Base-by-base conservation (phyloP, 2,329 filamentous ascomycete species). In the Pseudohalonectria lignicola region DNA sequence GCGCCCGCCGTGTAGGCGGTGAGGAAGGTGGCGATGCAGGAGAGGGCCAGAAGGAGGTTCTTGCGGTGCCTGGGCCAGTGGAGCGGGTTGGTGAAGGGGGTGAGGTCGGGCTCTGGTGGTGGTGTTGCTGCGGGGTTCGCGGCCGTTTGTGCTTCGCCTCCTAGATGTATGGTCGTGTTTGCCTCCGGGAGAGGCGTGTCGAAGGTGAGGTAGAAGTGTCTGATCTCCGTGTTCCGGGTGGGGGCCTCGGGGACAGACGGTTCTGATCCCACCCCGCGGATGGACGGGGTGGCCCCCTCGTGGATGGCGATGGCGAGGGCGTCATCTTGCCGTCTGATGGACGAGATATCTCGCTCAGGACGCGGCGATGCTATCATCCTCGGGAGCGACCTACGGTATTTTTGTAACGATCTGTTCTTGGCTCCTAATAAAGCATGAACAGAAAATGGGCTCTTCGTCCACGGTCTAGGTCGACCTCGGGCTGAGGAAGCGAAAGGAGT, bases 1-100 rank as follows among this genome's bases (percentile, higher is more conserved):
- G 85, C 74, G 3, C 87, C 87, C 0, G 87, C 83, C 0, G 82
- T 74, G 55, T 88, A 93, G 6, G 86, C 86, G 0, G 86, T 85
- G 36, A 88, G 60, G 16, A 76, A 70, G 0, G 86, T 93, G 2
- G 84, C 85, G 6, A 77, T 57, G 53, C 83, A 93, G 8, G 82
- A 85, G 11, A 94, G 67, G 50, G 69, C 72, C 8, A 90, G 75
- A 48, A 84, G 76, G 42, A 83, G 56, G 18, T 66, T 69, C 55
- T 95, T 95, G 42, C 78, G 76, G 33, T 63, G 64, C 39, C 62
- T 53, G 0, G 82, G 74, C 86, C 87, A 94, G 9, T 70, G 64
- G 45, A 86, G 79, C 0, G 88, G 88, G 9, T 83, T 79, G 1
- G 57, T 63, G 49, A 77, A 93, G 41, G 69, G 66, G 25, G 64